Evolutionary conservation across 257 asterid genomes (phyloP), one percentile per base, ranked within the genome.

Genomic region (Penstemon newberryi): DNA sequence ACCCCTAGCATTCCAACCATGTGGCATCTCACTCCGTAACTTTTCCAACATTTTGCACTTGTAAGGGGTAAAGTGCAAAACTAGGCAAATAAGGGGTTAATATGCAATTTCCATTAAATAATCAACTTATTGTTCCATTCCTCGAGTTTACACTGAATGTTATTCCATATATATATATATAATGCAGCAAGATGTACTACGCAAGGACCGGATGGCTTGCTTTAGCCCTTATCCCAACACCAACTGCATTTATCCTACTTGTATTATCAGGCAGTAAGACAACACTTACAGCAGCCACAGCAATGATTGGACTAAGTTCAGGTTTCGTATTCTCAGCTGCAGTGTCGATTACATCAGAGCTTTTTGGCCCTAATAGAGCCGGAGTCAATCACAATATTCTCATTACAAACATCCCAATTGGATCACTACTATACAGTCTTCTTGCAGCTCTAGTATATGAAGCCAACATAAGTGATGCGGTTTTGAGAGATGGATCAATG

Each of bases 371-470:
- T 37, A 78, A 83, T 63, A 84, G 84, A 47, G 88, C 88, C 2
- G 87, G 93, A 36, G 79, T 86, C 62, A 86, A 89, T 63, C 96
- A 86, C 76, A 84, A 84, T 62, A 77, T 88, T 74, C 84, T 88
- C 46, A 81, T 88, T 41, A 83, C 96, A 45, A 83, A 86, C 72
- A 83, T 86, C 71, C 92, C 91, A 12, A 40, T 88, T 13, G 91
- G 96, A 63, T 88, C 96, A 39, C 78, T 86, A 62, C 76, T 84
- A 70, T 88, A 79, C 39, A 90, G 93, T 18, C 82, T 67, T 78
- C 82, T 84, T 44, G 96, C 96, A 52, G 89, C 89, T 52, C 41
- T 78, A 50, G 60, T 76, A 25, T 86, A 88, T 1, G 86, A 88
- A 70, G 79, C 80, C 13, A 84, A 83, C 79, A 77, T 86, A 62